A percentile compares a stretch with the other conserved stretches of the same genome.
These are phyloP conservation scores for Colletotrichum sojae DNA, from an alignment of 2,329 filamentous ascomycete species.

Conservation along the genomic window DNA sequence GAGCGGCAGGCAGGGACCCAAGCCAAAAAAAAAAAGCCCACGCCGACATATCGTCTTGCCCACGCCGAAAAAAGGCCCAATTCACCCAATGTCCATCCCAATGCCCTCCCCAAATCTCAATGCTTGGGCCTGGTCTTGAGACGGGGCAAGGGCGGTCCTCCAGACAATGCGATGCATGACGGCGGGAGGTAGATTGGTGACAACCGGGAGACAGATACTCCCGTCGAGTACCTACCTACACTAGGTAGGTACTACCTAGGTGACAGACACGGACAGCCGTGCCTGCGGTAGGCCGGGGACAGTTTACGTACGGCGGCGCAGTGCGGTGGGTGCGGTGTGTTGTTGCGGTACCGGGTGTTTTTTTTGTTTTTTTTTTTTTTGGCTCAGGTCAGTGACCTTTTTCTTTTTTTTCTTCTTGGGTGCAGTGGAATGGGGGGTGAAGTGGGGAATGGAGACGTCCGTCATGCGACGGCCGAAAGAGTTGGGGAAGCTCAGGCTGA, in stretches of 20 bases:
- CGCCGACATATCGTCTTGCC: background rate
- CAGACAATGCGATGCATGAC: constrained; percentile 33
- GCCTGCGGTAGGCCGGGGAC: constrained; percentile 5
- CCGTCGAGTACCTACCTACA: no score
- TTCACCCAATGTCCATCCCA: constrained; percentile 6
- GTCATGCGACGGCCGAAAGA: constrained; percentile 45
- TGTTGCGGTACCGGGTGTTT: no score
- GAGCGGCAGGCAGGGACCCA: constrained; percentile 4
- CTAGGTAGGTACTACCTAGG: no score
- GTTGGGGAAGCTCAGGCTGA: constrained; percentile 48
- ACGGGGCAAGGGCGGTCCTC: constrained; percentile 15
- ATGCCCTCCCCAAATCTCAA: background rate
- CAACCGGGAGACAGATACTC: constrained; percentile 5
- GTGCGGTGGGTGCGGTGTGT: background rate
- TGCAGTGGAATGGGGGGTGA: constrained; percentile 31
- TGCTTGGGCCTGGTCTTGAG: constrained; percentile 6
- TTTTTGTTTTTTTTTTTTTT: background rate
- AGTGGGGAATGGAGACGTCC: constrained; percentile 41
- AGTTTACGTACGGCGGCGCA: background rate
- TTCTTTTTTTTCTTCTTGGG: constrained; percentile 16
- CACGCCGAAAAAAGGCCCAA: constrained; percentile 15
- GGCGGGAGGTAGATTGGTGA: constrained; percentile 31
- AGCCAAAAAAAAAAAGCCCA: constrained; percentile 1
- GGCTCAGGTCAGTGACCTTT: constrained; percentile 18
- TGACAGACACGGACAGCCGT: background rate